Conservation (phyloP, 176 grass and related monocot species). For the Neostapfia colusana region DNA sequence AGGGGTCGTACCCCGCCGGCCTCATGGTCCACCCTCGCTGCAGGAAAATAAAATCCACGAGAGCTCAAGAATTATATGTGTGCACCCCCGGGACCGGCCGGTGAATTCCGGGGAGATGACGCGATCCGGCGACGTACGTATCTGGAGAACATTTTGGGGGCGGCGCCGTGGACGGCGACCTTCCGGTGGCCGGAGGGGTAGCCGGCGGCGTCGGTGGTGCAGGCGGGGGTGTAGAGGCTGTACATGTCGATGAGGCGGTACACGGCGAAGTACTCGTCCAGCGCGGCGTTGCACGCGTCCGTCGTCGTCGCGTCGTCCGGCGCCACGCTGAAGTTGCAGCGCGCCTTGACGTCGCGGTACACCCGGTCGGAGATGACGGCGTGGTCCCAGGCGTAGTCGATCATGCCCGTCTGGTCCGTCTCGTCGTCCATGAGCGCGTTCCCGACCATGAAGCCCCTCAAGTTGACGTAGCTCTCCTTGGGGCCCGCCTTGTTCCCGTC, state of each 20-base stretch:
- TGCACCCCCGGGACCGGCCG: not conserved
- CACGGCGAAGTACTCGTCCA: constrained; percentile 67
- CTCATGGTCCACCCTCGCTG: constrained; percentile 59
- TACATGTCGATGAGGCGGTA: constrained; percentile 96
- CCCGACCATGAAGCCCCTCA: constrained; percentile 97
- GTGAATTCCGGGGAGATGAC: no score
- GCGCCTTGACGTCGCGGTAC: no score
- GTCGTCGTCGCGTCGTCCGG: constrained; percentile 43
- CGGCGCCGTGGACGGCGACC: constrained; percentile 45
- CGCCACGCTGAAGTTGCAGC: constrained; percentile 26
- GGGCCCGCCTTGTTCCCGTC: constrained; percentile 68
- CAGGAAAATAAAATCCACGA: not conserved
- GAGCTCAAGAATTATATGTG: not conserved
- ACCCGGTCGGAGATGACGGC: no score
- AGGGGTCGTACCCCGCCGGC: constrained; percentile 82
- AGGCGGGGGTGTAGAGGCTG: constrained; percentile 80
- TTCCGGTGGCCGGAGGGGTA: not conserved
- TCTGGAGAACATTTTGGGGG: constrained; percentile 29
- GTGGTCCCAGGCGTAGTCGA: no score
- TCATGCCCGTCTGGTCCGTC: no score
- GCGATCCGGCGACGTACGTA: constrained; percentile 33
- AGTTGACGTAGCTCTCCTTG: constrained; percentile 68
- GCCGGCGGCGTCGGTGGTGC: constrained; percentile 36
- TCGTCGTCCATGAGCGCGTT: constrained; percentile 51
- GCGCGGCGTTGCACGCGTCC: constrained; percentile 42